Evolutionary conservation across 495 filamentous ascomycete genomes (phyloP).

Genomic region (Daldinia childiae): DNA sequence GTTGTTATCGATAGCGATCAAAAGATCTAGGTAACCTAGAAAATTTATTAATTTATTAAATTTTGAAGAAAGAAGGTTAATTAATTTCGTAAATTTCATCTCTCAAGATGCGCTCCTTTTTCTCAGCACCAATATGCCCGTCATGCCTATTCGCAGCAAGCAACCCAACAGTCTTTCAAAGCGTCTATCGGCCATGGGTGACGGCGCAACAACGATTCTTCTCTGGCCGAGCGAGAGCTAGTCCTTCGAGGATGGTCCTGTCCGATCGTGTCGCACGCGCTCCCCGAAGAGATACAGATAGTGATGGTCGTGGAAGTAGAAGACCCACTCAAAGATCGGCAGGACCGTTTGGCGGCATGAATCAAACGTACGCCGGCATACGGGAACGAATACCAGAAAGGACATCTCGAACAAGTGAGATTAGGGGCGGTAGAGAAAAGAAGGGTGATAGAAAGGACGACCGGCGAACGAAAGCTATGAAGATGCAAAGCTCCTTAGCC

Average conservation of each 20-base stretch:
- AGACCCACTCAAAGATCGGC: conserved; percentile 51
- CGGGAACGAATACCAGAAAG: conserved; percentile 49
- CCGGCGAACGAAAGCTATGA: conserved; percentile 77
- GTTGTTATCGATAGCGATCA: neutral
- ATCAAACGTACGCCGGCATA: conserved; percentile 67
- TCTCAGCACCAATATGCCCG: conserved; percentile 44
- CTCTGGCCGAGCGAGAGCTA: conserved; percentile 48
- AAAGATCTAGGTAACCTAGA: neutral
- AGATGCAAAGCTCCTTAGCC: conserved; percentile 86
- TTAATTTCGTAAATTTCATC: neutral
- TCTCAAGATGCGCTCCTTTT: conserved; percentile 36
- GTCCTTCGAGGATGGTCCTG: conserved; percentile 79
- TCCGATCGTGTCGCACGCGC: conserved; percentile 73
- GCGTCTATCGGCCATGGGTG: conserved; percentile 46
- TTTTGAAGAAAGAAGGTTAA: neutral
- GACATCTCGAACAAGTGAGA: conserved; percentile 41
- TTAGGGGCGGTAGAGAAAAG: conserved; percentile 44
- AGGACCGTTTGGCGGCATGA: conserved; percentile 83
- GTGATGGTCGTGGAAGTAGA: conserved; percentile 47
- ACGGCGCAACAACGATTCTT: conserved; percentile 49
- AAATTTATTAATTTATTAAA: neutral
- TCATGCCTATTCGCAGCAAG: conserved; percentile 40
- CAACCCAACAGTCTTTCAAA: conserved; percentile 11
- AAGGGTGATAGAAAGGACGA: conserved; percentile 51
- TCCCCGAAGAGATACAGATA: conserved; percentile 49